phyloP scores from a whole-genome alignment of 2,329 filamentous ascomycete species.

The Aplosporella prunicola region DNA sequence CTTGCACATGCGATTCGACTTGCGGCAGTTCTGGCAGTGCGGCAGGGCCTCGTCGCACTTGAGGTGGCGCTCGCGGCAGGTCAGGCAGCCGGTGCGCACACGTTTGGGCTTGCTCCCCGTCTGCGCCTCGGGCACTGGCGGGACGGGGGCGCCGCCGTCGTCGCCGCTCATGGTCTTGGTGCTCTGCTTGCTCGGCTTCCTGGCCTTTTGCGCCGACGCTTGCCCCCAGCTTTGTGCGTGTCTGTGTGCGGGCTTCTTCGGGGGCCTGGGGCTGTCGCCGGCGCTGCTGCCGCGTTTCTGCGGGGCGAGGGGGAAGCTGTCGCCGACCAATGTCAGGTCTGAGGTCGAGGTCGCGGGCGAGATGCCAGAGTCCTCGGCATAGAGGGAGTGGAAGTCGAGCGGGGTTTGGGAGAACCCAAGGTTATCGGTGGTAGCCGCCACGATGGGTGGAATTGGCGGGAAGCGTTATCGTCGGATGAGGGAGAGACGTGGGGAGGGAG shows the following conservation, averaged over 20 bases:
- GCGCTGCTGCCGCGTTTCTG: slow-evolving; percentile 11
- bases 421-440: slow-evolving; percentile 23
- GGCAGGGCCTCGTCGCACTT: slow-evolving; percentile 76
- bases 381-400: slow-evolving; percentile 17
- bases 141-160: slow-evolving; percentile 12
- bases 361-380: slow-evolving; percentile 12
- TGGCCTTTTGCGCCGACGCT: slow-evolving; percentile 5
- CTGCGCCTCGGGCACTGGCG: slow-evolving; percentile 14
- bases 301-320: slow-evolving; percentile 10
- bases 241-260: slow-evolving; percentile 10
- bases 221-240: background rate
- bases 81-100: slow-evolving; percentile 82
- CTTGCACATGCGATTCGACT: slow-evolving; percentile 78
- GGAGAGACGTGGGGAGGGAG: background rate
- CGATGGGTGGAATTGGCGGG: slow-evolving; percentile 13
- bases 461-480: background rate
- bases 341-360: slow-evolving; percentile 14
- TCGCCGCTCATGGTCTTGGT: slow-evolving; percentile 13
- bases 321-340: slow-evolving; percentile 13
- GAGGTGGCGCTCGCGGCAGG: slow-evolving; percentile 78
- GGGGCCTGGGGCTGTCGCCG: slow-evolving; percentile 15
- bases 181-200: slow-evolving; percentile 4
- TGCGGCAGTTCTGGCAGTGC: slow-evolving; percentile 69
- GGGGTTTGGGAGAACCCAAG: slow-evolving; percentile 15
- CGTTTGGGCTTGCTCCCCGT: slow-evolving; percentile 60